Evolutionary conservation across 116 monocot species (phyloP).

Genomic region (Posidonia oceanica): DNA sequence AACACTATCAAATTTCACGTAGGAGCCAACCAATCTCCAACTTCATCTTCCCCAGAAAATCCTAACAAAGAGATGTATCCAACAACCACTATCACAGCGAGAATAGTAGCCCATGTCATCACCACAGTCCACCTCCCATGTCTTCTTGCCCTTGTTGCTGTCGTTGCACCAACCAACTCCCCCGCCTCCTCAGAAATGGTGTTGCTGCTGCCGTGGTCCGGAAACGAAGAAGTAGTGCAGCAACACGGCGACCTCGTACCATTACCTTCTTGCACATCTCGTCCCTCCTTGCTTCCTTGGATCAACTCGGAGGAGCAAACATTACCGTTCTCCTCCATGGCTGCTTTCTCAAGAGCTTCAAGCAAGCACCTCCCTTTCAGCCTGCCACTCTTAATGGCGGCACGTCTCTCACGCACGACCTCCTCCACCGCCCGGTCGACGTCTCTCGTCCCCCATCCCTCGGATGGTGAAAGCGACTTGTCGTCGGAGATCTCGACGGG

Average conservation of each 20-base stretch:
- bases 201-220: not conserved
- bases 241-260: not conserved
- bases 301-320: not conserved
- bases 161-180: not conserved
- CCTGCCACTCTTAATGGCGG: not conserved
- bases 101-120: not conserved
- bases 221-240: not conserved
- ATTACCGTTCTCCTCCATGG: not conserved
- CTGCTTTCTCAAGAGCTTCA: not conserved
- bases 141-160: not conserved
- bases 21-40: not conserved
- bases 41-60: not conserved
- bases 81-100: not conserved
- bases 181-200: not conserved
- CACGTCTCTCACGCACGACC: conserved; percentile 1
- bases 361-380: conserved; percentile 4
- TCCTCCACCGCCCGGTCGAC: not conserved
- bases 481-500: too few relatives aligned
- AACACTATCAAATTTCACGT: not conserved
- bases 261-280: not conserved
- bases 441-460: not conserved
- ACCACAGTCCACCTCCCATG: not conserved
- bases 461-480: not conserved
- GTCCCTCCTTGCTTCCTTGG: not conserved
- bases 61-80: not conserved